Evolutionary conservation across 495 filamentous ascomycete species (phyloP), one percentile per base, ranked within the genome.

Genomic region (Penicillium paradoxum): DNA sequence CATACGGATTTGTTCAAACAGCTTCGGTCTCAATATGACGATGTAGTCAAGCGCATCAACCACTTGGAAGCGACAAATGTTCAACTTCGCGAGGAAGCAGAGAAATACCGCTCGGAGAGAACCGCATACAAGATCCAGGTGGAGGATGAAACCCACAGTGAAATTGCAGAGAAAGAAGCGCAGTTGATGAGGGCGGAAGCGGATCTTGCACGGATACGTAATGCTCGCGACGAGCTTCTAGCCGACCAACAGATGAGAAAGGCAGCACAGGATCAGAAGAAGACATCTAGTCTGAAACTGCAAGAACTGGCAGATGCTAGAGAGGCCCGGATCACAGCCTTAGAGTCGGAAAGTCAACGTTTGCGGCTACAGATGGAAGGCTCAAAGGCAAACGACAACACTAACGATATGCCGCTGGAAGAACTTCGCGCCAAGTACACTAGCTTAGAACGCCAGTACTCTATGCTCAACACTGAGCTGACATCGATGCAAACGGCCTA

Each of bases 1-100:
- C 81, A 87, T 46, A 96, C 90, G 32, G 89, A 97, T 58, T 77
- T 95, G 9, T 97, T 97, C 77, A 96, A 96, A 66, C 80, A 85
- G 54, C 79, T 97, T 52, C 95, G 90, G 70, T 82, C 81, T 24
- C 89, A 95, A 58, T 86, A 95, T 59, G 91, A 97, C 54, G 95
- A 97, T 64, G 82, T 95, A 15, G 88, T 96, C 48, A 89, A 87
- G 61, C 84, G 90, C 8, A 82, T 96, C 65, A 97, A 97, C 64
- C 81, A 95, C 62, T 71, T 97, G 6, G 91, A 97, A 68, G 90
- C 91, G 11, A 86, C 83, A 14, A 95, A 96, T 63, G 84, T 85
- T 40, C 84, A 91, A 56, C 73, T 97, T 24, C 84, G 86, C 10
- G 88, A 96, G 64, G 89, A 93, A 57, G 86, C 87, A 1, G 83